Conservation (phyloP, 768 basidiomycete species). For the Suillus alpinus region DNA sequence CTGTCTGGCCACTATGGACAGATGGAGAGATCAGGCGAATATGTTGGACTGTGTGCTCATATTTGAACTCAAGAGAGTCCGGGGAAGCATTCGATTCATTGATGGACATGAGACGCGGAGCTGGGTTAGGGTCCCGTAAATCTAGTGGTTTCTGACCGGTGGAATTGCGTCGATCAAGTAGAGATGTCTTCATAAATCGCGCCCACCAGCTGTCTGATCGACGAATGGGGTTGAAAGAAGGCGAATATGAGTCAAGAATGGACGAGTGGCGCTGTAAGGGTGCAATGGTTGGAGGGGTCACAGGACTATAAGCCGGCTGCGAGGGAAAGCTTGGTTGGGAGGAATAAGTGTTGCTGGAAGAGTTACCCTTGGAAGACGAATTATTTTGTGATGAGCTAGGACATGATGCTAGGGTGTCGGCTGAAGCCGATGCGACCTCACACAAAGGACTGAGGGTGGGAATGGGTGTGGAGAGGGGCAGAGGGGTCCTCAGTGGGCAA, state of each 20-base stretch:
- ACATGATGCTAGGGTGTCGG: conserved; percentile 23
- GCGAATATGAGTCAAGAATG: conserved; percentile 39
- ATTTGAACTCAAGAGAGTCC: conserved; percentile 14
- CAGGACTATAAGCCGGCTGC: conserved; percentile 21
- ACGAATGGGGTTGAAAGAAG: conserved; percentile 47
- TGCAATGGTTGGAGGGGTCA: conserved; percentile 24
- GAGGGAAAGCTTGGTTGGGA: conserved; percentile 11
- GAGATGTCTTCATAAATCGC: conserved; percentile 63
- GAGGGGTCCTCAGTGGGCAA: conserved; percentile 10
- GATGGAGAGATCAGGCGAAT: conserved; percentile 39
- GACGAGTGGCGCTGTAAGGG: conserved; percentile 37
- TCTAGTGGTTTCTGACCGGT: conserved; percentile 40
- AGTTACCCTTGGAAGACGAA: conserved; percentile 24
- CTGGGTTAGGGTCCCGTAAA: conserved; percentile 79
- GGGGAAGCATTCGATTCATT: conserved; percentile 38
- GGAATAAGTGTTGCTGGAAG: conserved; percentile 21
- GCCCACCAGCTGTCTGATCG: conserved; percentile 79
- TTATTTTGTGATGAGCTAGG: conserved; percentile 22
- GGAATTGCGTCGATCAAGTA: conserved; percentile 57
- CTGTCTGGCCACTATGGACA: conserved; percentile 57
- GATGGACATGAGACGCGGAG: conserved; percentile 60
- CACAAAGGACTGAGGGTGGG: conserved; percentile 32
- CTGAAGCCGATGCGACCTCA: conserved; percentile 26
- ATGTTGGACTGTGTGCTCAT: conserved; percentile 20
- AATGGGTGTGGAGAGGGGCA: conserved; percentile 20